phyloP scores from a whole-genome alignment of 148 eudicot genomes.

The Beta vulgaris region DNA sequence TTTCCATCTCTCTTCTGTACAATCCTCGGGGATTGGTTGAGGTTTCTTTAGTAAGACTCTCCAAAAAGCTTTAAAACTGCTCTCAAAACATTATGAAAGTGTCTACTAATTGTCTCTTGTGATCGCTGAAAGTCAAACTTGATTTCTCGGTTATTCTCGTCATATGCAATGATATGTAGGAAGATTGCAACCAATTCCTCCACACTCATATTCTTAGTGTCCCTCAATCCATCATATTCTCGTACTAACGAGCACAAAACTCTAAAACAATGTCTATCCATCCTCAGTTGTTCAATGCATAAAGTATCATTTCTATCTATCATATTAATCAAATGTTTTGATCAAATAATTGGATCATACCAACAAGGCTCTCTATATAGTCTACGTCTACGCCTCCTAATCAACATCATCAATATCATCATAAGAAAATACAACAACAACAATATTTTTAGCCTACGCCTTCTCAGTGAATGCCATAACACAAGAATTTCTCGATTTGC shows the following conservation, averaged over 20 bases:
- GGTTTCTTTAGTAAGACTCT: constrained; percentile 6
- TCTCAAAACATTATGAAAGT: constrained; percentile 16
- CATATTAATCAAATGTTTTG: constrained; percentile 1
- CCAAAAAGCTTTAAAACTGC: constrained; percentile 21
- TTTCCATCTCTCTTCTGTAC: constrained; percentile 8
- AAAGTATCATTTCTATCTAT: background rate
- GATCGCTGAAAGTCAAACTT: constrained; percentile 17
- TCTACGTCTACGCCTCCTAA: constrained; percentile 5
- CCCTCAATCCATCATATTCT: constrained; percentile 9
- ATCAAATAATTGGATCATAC: constrained; percentile 2
- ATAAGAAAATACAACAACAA: background rate
- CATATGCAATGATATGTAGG: background rate
- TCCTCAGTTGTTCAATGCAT: constrained; percentile 13
- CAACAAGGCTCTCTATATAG: background rate
- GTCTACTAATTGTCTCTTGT: constrained; percentile 14
- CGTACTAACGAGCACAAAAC: background rate
- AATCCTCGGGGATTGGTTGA: background rate
- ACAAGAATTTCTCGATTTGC: background rate
- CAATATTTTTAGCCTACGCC: constrained; percentile 3
- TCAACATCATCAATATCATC: background rate
- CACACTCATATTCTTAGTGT: constrained; percentile 5
- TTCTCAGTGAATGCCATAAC: constrained; percentile 1
- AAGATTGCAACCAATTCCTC: constrained; percentile 4
- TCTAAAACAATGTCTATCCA: constrained; percentile 10
- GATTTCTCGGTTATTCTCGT: constrained; percentile 18